These are phyloP conservation scores for Amaranthus hypochondriacus DNA, from an alignment of 148 eudicot species.

Conservation along the genomic window DNA sequence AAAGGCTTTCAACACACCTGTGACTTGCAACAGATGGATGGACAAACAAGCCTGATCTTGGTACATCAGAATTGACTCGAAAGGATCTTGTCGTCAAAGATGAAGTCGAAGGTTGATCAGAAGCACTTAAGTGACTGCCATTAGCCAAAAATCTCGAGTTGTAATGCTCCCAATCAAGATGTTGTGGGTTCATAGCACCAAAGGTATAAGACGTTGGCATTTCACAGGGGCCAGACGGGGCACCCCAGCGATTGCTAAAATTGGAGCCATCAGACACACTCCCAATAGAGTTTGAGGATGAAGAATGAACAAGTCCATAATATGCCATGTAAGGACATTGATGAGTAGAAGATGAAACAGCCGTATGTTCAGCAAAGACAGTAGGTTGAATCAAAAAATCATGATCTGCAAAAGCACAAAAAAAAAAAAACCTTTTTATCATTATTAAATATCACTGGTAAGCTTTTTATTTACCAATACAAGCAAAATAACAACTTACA, in stretches of 20 bases:
- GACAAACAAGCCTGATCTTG: constrained; percentile 63
- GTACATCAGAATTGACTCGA: constrained; percentile 53
- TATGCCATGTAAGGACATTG: constrained; percentile 85
- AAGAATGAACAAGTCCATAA: constrained; percentile 67
- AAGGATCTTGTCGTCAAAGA: constrained; percentile 53
- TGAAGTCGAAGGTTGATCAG: constrained; percentile 54
- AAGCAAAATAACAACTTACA: constrained; percentile 45
- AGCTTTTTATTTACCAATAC: not conserved
- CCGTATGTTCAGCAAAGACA: constrained; percentile 66
- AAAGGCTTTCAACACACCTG: constrained; percentile 37
- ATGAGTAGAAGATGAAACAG: constrained; percentile 67
- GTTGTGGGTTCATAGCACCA: constrained; percentile 67
- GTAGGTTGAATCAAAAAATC: constrained; percentile 77
- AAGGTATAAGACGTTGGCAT: constrained; percentile 57
- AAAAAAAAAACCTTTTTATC: constrained; percentile 4
- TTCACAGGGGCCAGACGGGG: constrained; percentile 56
- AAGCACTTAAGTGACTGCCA: constrained; percentile 44
- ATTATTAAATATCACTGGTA: not conserved
- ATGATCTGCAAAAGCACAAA: constrained; percentile 52
- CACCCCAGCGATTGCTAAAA: constrained; percentile 73
- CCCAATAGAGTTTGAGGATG: constrained; percentile 49
- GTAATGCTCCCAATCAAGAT: constrained; percentile 68
- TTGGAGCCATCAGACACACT: constrained; percentile 52
- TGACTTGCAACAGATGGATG: constrained; percentile 60
- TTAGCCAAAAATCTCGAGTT: constrained; percentile 42